Percentiles rank a stretch among this genome's conserved stretches.
phyloP scores from a whole-genome alignment of 768 basidiomycete species.

The Serendipita sp. region DNA sequence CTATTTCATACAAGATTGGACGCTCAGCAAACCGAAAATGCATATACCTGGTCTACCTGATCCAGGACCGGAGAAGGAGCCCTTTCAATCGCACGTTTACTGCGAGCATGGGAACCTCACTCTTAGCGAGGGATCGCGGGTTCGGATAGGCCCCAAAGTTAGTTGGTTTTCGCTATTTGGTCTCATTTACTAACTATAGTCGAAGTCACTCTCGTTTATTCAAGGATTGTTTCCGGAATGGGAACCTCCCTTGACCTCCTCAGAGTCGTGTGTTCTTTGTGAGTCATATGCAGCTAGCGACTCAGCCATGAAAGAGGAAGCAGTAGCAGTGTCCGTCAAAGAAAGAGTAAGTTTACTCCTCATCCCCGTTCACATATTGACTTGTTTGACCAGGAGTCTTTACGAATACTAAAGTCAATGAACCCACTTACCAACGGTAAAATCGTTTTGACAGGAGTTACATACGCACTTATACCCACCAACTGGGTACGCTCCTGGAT shows the following conservation, averaged over 20 bases:
- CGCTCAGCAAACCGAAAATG: conserved; percentile 56
- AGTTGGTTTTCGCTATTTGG: conserved; percentile 10
- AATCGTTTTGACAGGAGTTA: conserved; percentile 29
- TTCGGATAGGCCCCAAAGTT: conserved; percentile 47
- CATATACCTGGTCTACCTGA: conserved; percentile 42
- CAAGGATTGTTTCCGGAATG: conserved; percentile 46
- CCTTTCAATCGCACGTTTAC: conserved; percentile 41
- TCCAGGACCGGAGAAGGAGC: conserved; percentile 46
- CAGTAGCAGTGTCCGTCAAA: conserved; percentile 54
- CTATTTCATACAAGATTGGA: conserved; percentile 44
- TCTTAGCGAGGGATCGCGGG: conserved; percentile 37
- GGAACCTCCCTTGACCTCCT: conserved; percentile 35
- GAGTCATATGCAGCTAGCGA: conserved; percentile 32
- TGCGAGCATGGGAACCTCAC: conserved; percentile 59
- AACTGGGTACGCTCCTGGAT: conserved; percentile 54
- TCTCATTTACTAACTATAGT: not conserved
- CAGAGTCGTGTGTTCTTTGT: conserved; percentile 49
- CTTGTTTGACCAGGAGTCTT: conserved; percentile 5
- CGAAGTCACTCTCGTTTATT: conserved; percentile 42
- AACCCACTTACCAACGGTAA: conserved; percentile 30
- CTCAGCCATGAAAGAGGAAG: conserved; percentile 46
- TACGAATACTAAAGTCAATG: conserved; percentile 18
- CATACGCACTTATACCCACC: conserved; percentile 43
- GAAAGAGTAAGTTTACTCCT: not conserved
- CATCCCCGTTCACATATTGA: not conserved